Conservation (phyloP, 2,329 filamentous ascomycete species). For the Calonectria montana region DNA sequence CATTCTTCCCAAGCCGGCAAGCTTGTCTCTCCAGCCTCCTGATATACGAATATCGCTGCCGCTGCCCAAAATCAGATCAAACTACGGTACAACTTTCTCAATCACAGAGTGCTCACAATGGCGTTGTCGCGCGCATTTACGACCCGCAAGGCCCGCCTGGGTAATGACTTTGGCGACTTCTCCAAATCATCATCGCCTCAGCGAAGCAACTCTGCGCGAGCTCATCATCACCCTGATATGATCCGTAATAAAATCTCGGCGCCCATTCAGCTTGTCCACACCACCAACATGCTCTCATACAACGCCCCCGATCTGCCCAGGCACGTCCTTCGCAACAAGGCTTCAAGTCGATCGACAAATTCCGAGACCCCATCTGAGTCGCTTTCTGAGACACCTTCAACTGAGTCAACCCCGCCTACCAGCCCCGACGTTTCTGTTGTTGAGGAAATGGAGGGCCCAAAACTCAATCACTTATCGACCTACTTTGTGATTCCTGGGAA, state of each 20-base stretch:
- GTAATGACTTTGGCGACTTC: conserved; percentile 58
- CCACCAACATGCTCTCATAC: conserved; percentile 96
- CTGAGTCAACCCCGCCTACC: conserved; percentile 71
- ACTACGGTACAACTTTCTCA: conserved; percentile 1
- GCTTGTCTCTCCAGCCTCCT: background rate
- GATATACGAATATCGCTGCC: conserved; percentile 9
- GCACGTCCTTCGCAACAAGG: conserved; percentile 37
- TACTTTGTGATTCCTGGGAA: conserved; percentile 70
- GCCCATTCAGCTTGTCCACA: conserved; percentile 88
- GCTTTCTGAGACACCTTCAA: conserved; percentile 71
- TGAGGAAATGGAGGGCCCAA: conserved; percentile 65
- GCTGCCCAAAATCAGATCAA: background rate
- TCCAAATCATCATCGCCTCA: conserved; percentile 50
- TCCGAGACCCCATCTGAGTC: conserved; percentile 21
- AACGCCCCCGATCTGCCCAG: conserved; percentile 85
- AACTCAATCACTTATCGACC: conserved; percentile 75
- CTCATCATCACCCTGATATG: conserved; percentile 53
- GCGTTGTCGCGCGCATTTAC: conserved; percentile 78
- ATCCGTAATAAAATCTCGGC: conserved; percentile 83
- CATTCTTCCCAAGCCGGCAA: conserved; percentile 10
- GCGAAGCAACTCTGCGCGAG: conserved; percentile 60
- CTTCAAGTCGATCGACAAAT: conserved; percentile 51
- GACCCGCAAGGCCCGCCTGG: conserved; percentile 71
- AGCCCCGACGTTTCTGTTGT: conserved; percentile 74
- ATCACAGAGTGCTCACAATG: conserved; percentile 47